Base-by-base conservation (phyloP, 176 grass and related monocot species). In the Zoysia pacifica region DNA sequence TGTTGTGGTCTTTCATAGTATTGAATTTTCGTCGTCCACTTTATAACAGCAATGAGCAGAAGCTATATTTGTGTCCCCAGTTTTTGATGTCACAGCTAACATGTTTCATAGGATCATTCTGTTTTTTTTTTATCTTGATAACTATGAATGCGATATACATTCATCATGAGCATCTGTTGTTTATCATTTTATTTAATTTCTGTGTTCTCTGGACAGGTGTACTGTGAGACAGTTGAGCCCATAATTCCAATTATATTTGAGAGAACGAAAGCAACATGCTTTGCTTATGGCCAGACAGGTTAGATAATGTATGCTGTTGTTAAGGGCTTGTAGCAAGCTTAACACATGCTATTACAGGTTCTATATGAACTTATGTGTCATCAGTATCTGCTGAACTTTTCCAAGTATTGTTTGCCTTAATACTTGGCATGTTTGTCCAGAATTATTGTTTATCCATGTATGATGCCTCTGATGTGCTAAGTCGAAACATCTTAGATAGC, bases 231-330 rank as follows among this genome's bases (percentile, higher is more conserved):
- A 11, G 96, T 99, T n/a, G 93, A 99, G 74, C 96, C 93, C 12
- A 93, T 99, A 81, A 95, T 99, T 77, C 96, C 96, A 37, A 99
- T 84, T 75, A 95, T 99, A 75, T 99, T 99, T 90, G 79, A 95
- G 86, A 91, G 88, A 84, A 98, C 95, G 20, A 98, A 98, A 94
- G 95, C 95, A 67, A 94, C 95, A 71, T 98, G 95, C 45, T 94
- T 98, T 91, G 95, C 95, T 41, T 98, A 98, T 87, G 95, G 95
- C 5, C 95, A 98, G 94, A 98, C 95, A 98, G 95, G 94, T 94
- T 82, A 63, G 77, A 13, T 48, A 80, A 11, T 43, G 48, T 45
- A 88, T 15, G 19, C 65, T 70, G 35, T 79, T 79, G 55, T 50
- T 80, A 43, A 7, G 53, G 47, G 5, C 36, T 43, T 66, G 40